Percentiles rank a stretch among this genome's conserved stretches.
Conservation (phyloP, 805 yeast genomes). For the Peterozyma toletana region DNA sequence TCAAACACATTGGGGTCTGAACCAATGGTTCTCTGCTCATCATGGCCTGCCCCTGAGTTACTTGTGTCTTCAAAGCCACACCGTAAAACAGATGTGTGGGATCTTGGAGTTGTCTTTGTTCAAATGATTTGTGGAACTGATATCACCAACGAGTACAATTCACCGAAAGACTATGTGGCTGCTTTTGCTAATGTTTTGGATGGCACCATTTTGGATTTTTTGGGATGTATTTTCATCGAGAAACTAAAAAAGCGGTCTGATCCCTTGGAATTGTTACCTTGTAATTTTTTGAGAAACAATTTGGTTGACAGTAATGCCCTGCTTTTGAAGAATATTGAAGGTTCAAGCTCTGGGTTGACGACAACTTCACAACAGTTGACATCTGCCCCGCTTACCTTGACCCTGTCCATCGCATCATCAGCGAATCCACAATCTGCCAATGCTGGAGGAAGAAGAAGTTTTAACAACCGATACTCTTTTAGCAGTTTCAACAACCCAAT, state of each 20-base stretch:
- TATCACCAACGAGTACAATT: conserved; percentile 42
- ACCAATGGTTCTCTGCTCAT: conserved; percentile 7
- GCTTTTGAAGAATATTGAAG: not conserved
- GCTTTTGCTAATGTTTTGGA: conserved; percentile 31
- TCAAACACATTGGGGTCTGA: conserved; percentile 9
- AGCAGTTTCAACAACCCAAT: conserved; percentile 16
- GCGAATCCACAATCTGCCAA: not conserved
- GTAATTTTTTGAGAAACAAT: conserved; percentile 73
- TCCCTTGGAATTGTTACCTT: conserved; percentile 79
- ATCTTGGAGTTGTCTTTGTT: conserved; percentile 71
- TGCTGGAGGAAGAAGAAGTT: conserved; percentile 27
- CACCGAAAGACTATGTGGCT: conserved; percentile 59
- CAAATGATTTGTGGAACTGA: conserved; percentile 59
- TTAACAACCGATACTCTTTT: conserved; percentile 28
- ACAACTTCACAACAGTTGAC: not conserved
- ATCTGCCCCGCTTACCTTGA: not conserved
- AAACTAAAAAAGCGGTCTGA: conserved; percentile 69
- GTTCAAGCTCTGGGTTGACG: not conserved
- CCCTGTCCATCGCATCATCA: not conserved
- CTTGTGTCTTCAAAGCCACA: conserved; percentile 41
- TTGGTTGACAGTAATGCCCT: conserved; percentile 17
- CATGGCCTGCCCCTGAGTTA: conserved; percentile 83
- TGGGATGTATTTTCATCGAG: conserved; percentile 55
- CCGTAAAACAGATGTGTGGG: conserved; percentile 90
- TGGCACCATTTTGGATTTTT: conserved; percentile 56